Base-by-base conservation (phyloP, 2,329 filamentous ascomycete species). In the Botrytis medusae region DNA sequence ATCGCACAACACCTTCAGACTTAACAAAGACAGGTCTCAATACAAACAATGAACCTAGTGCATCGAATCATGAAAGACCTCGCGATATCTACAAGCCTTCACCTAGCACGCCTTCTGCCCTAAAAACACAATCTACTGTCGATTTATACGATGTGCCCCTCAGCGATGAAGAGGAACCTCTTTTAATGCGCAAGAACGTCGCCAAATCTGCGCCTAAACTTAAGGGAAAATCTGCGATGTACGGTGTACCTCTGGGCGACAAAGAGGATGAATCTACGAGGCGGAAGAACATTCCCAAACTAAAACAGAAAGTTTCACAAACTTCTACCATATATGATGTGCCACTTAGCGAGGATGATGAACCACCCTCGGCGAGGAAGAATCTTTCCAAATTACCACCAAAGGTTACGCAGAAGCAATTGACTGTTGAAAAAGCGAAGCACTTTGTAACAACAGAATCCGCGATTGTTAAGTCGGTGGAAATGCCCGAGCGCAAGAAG, bases 71-170 rank as follows among this genome's bases (percentile, higher is more conserved):
- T 18, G 59, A 70, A 46, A 74, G 69, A 34, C 8, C 54, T 57
- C 71, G 62, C 57, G 46, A 48, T 48, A 42, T 59, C 18, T 51
- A 67, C 46, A 62, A 65, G 34, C 32, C 69, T 32, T 64, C 69
- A 60, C 51, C 71, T 42, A 64, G n/a, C 48, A 70, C 63, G 44
- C n/a, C 71, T 69, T 46, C 74, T 34, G 57, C 63, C 6, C 54
- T 54, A 18, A 51, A 62, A 51, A 32, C 64, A n/a, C 59, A 63
- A 62, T 44, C 57, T 40, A 61, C 71, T 16, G 60, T 57, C 12
- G 69, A 76, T 72, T 67, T 78, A 6, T 79, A 76, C 64, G 78
- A 79, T 75, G 67, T 78, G 14, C 76, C 78, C 29, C 75, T 74
- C n/a, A 77, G 76, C 69, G 76, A 75, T 42, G 75, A 79, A 22